A percentile compares a stretch with the other conserved stretches of the same genome.
Conservation (phyloP, 768 basidiomycete species). For the Lentinula guzmanii region DNA sequence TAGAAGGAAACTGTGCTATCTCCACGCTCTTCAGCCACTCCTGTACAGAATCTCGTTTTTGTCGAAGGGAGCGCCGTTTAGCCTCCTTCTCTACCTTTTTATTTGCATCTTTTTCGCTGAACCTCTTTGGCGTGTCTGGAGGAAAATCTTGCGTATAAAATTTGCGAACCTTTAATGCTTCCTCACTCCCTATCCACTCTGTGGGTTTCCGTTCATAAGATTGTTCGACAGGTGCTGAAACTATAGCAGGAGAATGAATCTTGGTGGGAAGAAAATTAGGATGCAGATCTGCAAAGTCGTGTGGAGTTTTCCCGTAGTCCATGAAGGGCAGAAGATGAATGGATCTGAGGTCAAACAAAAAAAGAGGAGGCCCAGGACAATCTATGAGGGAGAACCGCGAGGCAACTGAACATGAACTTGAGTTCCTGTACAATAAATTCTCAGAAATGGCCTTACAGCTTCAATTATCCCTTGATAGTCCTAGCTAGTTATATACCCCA, state of each 20-base stretch:
- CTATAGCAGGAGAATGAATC: background rate
- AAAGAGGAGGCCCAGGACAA: no score
- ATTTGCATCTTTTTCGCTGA: background rate
- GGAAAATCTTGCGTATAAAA: background rate
- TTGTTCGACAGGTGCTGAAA: background rate
- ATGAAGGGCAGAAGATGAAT: background rate
- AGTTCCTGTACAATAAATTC: no score
- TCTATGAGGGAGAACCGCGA: no score
- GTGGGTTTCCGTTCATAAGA: background rate
- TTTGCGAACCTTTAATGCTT: background rate
- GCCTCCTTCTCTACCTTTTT: background rate
- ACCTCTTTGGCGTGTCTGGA: background rate
- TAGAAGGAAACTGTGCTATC: background rate
- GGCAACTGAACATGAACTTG: no score
- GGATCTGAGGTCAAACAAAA: no score
- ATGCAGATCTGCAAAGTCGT: background rate
- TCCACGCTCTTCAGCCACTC: constrained; percentile 1
- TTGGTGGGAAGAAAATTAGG: background rate
- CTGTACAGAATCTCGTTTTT: background rate
- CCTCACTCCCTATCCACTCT: background rate
- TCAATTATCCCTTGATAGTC: no score
- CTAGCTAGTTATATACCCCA: no score
- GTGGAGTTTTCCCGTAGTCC: background rate
- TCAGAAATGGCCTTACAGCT: no score
- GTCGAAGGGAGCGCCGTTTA: background rate